Evolutionary conservation across 768 basidiomycete genomes (phyloP), one percentile per base, ranked within the genome.

Genomic region (Pisolithus microcarpus): DNA sequence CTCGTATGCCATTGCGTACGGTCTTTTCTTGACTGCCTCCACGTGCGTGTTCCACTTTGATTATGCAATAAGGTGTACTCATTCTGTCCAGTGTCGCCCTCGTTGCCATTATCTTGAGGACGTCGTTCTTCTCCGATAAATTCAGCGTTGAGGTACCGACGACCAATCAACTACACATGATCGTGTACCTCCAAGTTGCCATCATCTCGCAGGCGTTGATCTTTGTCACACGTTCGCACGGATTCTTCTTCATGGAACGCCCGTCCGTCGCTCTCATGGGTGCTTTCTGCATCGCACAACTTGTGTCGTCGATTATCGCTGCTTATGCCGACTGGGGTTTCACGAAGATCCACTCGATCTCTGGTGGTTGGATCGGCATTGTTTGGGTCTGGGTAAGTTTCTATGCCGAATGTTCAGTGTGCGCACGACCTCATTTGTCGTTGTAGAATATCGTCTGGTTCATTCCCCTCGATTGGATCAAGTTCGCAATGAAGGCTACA

Each of bases 191-290:
- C 59, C 91, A 95, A 73, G 95, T 98, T 52, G 95, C 95, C 54
- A 94, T 97, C 71, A 98, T 98, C 74, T 97, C 95, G 43, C 95
- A 98, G 70, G 95, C 95, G 2, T 77, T 98, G 57, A 96, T 95
- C 74, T 95, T 95, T 75, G 82, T 94, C 69, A 95, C 92, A 38
- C 91, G 92, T 73, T 84, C 92, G 58, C 93, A 94, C 62, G 77
- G 85, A 9, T 93, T 90, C 81, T 94, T 92, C 87, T 95, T 92
- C 78, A 90, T 91, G 88, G 91, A 95, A 69, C 84, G 91, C 48
- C 91, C 91, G 5, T 96, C 95, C 31, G 72, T 75, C 30, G 95
- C 95, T 28, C 82, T 98, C 50, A 75, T 98, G 72, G 71, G 71
- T 55, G 95, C 95, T 13, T 98, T 98, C 82, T 83, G 82, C 68